phyloP scores from a whole-genome alignment of 148 eudicot genomes.

The Selenicereus undatus region DNA sequence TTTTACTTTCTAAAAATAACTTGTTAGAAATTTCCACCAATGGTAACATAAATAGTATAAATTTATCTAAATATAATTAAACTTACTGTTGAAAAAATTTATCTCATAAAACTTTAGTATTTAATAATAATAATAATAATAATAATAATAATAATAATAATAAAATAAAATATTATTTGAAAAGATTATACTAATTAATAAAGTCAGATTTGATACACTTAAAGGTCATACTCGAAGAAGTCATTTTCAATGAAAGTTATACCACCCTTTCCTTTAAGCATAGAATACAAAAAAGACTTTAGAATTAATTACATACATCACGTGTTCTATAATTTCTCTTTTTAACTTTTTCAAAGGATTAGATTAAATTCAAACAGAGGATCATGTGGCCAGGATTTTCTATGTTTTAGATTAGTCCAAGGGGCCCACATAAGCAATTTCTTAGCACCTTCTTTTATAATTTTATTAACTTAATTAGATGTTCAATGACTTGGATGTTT shows the following conservation, averaged over 20 bases:
- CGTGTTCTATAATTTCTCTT: slow-evolving; percentile 3
- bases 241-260: slow-evolving; percentile 15
- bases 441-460: slow-evolving; percentile 18
- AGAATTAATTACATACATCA: neutral
- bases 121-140: too few relatives aligned
- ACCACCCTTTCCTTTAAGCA: neutral
- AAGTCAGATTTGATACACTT: too few relatives aligned
- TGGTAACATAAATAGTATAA: too few relatives aligned
- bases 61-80: too few relatives aligned
- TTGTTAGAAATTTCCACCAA: too few relatives aligned
- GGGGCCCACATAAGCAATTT: neutral
- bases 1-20: neutral
- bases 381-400: slow-evolving; percentile 16
- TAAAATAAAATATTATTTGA: too few relatives aligned
- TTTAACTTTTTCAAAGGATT: neutral
- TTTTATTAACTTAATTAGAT: neutral
- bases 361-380: neutral
- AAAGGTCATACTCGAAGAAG: neutral
- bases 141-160: too few relatives aligned
- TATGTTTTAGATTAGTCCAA: neutral
- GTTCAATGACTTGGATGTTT: neutral
- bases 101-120: too few relatives aligned
- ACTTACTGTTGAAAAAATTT: too few relatives aligned
- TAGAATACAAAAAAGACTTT: too few relatives aligned
- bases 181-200: too few relatives aligned